These are phyloP conservation scores for Candida tetrigidarum DNA, from an alignment of 1,139 yeast species.

Conservation along the genomic window DNA sequence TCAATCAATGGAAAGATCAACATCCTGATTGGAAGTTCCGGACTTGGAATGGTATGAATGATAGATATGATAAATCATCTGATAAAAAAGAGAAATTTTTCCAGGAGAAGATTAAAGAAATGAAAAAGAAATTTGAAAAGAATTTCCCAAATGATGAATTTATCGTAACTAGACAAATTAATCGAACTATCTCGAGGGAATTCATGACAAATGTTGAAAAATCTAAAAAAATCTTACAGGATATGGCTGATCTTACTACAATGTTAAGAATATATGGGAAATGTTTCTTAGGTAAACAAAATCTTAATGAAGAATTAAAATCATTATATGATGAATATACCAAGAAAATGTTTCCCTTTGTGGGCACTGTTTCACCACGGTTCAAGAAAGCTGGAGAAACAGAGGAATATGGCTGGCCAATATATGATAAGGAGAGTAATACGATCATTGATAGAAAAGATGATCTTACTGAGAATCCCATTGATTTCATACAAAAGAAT, in stretches of 20 bases:
- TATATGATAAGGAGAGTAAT: conserved; percentile 13
- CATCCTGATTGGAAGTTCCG: conserved; percentile 33
- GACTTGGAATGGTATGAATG: conserved; percentile 16
- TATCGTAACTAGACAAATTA: conserved; percentile 19
- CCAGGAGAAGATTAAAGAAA: conserved; percentile 8
- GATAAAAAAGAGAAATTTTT: conserved; percentile 19
- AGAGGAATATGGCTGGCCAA: conserved; percentile 16
- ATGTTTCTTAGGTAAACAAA: conserved; percentile 31
- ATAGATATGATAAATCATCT: conserved; percentile 34
- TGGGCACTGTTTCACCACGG: conserved; percentile 28
- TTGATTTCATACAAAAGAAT: conserved; percentile 19
- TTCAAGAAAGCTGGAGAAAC: conserved; percentile 20
- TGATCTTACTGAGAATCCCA: conserved; percentile 15
- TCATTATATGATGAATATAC: conserved; percentile 23
- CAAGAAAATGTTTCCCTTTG: conserved; percentile 34
- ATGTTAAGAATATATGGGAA: conserved; percentile 39
- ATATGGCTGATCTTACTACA: conserved; percentile 43
- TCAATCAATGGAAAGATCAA: conserved; percentile 23
- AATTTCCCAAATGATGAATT: conserved; percentile 12
- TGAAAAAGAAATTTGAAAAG: conserved; percentile 13
- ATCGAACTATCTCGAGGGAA: conserved; percentile 21
- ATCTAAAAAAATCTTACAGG: conserved; percentile 25
- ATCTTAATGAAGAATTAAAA: conserved; percentile 11
- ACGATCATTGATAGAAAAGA: conserved; percentile 6
- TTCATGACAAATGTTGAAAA: conserved; percentile 22